phyloP scores from a whole-genome alignment of 2,329 filamentous ascomycete species.

The Fusarium nygamai region DNA sequence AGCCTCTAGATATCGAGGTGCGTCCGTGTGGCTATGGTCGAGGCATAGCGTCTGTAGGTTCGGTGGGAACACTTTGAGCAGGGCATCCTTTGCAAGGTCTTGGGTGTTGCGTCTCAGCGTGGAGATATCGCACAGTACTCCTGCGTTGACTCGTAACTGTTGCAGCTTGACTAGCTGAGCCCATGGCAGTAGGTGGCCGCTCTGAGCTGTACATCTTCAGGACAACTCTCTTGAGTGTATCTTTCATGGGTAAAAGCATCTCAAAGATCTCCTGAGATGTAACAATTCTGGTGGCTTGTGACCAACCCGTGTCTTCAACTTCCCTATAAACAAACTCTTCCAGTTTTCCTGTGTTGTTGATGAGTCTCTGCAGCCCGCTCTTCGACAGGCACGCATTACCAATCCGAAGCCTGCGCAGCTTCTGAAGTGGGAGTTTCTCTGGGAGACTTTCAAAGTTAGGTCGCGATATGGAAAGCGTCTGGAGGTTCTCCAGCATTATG shows the following conservation, averaged over 20 bases:
- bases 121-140: neutral
- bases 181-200: neutral
- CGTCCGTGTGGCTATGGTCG: neutral
- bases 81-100: neutral
- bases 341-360: neutral
- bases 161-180: neutral
- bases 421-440: neutral
- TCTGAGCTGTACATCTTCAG: neutral
- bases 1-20: neutral
- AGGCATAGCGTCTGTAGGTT: neutral
- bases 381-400: neutral
- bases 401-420: neutral
- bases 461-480: neutral
- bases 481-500: neutral
- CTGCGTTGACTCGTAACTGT: neutral
- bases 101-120: rapidly evolving
- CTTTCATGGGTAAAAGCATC: neutral
- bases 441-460: neutral
- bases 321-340: conserved; percentile 6
- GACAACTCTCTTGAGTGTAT: neutral
- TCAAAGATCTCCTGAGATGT: neutral
- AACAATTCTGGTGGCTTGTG: neutral
- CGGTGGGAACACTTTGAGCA: neutral
- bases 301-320: neutral
- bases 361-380: neutral